phyloP scores from a whole-genome alignment of 768 basidiomycete genomes.

The Hericium rajendrae region DNA sequence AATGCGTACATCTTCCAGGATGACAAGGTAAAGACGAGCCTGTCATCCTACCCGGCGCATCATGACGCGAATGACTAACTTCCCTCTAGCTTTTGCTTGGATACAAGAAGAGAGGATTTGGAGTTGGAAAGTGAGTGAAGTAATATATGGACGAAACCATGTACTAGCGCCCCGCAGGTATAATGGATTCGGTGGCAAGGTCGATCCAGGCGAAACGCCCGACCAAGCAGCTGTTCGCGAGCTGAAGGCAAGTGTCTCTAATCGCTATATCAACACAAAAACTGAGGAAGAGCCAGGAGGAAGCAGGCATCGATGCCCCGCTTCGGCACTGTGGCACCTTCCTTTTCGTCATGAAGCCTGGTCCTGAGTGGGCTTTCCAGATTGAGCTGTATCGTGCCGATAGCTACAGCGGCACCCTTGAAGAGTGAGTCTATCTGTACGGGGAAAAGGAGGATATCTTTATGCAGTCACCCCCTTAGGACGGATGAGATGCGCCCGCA shows the following conservation, averaged over 20 bases:
- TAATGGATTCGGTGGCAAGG: conserved; percentile 88
- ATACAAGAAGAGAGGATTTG: conserved; percentile 74
- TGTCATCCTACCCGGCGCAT: conserved; percentile 3
- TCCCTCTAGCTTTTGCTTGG: conserved; percentile 59
- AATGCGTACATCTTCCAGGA: conserved; percentile 59
- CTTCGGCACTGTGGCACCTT: conserved; percentile 56
- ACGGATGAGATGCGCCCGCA: conserved; percentile 82
- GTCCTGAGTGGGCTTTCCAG: conserved; percentile 48
- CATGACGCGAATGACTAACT: not conserved
- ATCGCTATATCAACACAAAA: not conserved
- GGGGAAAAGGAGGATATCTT: not conserved
- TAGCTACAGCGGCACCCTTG: conserved; percentile 46
- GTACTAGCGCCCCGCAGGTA: conserved; percentile 35
- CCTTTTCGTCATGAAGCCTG: conserved; percentile 47
- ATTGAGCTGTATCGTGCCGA: conserved; percentile 66
- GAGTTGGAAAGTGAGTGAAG: conserved; percentile 39
- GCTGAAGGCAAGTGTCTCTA: conserved; percentile 34
- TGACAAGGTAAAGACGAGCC: conserved; percentile 11
- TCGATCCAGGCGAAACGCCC: conserved; percentile 63
- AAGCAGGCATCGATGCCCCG: conserved; percentile 63
- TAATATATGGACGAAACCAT: not conserved
- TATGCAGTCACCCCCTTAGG: conserved; percentile 26
- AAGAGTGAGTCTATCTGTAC: conserved; percentile 43
- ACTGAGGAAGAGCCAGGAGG: conserved; percentile 47
- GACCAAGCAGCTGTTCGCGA: conserved; percentile 70